Base-by-base conservation (phyloP, 768 basidiomycete genomes). In the Amanita subjunquillea region DNA sequence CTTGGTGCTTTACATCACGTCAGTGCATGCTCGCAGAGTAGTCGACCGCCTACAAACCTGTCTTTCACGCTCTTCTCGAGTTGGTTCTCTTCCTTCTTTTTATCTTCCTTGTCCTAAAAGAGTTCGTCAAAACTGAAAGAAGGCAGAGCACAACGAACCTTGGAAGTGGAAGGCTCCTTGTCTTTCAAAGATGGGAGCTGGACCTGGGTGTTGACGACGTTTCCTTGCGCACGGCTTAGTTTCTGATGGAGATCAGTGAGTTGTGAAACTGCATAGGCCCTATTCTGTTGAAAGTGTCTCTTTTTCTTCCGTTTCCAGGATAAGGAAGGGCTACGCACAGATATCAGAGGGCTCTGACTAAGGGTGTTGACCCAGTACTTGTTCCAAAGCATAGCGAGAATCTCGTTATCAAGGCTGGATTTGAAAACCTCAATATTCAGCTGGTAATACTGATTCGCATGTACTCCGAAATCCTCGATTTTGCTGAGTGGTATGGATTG, bases 361-460 rank as follows among this genome's bases (percentile, higher is more conserved):
- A 99, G 74, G 2, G 96, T 99, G 60, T 93, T 93, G 23, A 96
- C 91, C 96, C 96, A 99, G 61, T 99, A 99, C 69, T 97, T 98
- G 70, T 99, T 98, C 95, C 95, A 98, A 50, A 99, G 69, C 63
- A 94, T 70, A 20, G 88, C 89, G 40, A 99, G 75, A 2, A 99
- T 71, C 61, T 93, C 83, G 29, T 82, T 84, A 64, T 99, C 96
- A 47, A 94, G 69, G 54, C 78, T 83, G 23, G 85, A 89, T 67
- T 96, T 97, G 80, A 96, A 99, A 49, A 97, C 86, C 63, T 93
- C 85, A 15, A 99, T 87, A 30, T 95, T 93, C 12, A 99, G 76
- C 22, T 81, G 87, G 65, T 99, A 99, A 65, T 99, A 99, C 55
- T 91, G 85, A 62, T 90, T 89, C 32, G 95, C 93, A 62, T 99